phyloP scores from a whole-genome alignment of 768 basidiomycete species.

The Omphalotus guepiniiformis region DNA sequence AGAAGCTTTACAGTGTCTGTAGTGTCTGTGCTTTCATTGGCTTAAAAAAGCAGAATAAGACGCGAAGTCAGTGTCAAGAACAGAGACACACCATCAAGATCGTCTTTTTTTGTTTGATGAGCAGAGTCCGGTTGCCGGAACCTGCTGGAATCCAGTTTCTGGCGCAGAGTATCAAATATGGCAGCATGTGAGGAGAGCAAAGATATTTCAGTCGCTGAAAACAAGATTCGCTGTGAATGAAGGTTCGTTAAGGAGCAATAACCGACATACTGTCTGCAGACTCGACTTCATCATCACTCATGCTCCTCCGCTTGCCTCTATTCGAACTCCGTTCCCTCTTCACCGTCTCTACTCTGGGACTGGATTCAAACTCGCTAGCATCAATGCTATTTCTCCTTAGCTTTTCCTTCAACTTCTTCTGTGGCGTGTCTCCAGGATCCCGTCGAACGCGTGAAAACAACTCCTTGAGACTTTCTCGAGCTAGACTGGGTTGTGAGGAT shows the following conservation, averaged over 20 bases:
- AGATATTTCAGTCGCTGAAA: constrained; percentile 3
- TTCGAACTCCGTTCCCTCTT: constrained; percentile 34
- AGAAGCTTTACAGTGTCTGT: constrained; percentile 35
- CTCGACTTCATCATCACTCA: constrained; percentile 68
- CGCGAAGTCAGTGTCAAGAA: constrained; percentile 10
- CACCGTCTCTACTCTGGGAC: constrained; percentile 37
- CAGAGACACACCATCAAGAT: constrained; percentile 28
- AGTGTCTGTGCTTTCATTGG: constrained; percentile 33
- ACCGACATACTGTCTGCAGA: constrained; percentile 43
- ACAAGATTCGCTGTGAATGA: background rate
- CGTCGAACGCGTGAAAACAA: constrained; percentile 65
- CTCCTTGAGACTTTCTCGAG: constrained; percentile 56
- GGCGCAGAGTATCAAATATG: constrained; percentile 38
- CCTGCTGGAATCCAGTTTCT: constrained; percentile 27
- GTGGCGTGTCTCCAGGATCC: constrained; percentile 61
- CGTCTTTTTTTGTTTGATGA: constrained; percentile 25
- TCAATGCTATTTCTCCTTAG: constrained; percentile 56
- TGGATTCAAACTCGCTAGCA: constrained; percentile 54
- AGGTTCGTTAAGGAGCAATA: background rate
- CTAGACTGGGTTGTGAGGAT: constrained; percentile 35
- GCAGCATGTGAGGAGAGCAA: constrained; percentile 23
- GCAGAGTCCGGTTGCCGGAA: constrained; percentile 37
- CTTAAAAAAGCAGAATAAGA: constrained; percentile 11
- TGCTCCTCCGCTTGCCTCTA: constrained; percentile 52
- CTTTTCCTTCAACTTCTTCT: constrained; percentile 32